Conservation (phyloP, 2,329 filamentous ascomycete species). For the Stenocarpella maydis region DNA sequence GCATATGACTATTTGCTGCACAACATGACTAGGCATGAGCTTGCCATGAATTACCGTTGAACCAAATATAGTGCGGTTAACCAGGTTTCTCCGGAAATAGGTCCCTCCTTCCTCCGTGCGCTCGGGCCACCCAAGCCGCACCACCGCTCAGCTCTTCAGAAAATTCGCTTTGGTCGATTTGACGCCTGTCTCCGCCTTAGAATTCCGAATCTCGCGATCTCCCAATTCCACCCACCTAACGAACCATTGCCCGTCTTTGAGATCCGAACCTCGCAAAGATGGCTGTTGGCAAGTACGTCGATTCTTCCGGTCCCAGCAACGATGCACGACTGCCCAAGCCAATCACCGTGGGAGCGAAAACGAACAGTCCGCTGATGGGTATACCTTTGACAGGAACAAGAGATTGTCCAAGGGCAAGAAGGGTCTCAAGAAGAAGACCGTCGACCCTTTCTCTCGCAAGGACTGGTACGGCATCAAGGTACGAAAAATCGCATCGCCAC, state of each 20-base stretch:
- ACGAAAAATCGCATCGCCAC: constrained; percentile 40
- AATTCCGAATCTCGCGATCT: constrained; percentile 41
- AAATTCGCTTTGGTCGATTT: constrained; percentile 23
- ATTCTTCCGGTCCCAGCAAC: constrained; percentile 33
- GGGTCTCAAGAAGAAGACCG: constrained; percentile 99
- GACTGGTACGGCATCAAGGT: constrained; percentile 99
- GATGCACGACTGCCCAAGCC: constrained; percentile 26
- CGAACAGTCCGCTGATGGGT: constrained; percentile 38
- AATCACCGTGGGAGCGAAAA: constrained; percentile 4
- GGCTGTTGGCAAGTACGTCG: constrained; percentile 67
- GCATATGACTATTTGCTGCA: background rate
- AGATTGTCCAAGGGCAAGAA: constrained; percentile 99
- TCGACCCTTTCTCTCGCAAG: constrained; percentile 97
- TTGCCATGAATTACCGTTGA: no score
- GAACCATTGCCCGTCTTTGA: constrained; percentile 51
- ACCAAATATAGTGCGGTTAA: no score
- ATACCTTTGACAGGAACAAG: constrained; percentile 80
- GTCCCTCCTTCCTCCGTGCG: constrained; percentile 29
- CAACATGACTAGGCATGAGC: background rate
- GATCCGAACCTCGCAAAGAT: constrained; percentile 62
- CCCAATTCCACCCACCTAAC: constrained; percentile 44
- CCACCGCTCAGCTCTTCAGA: constrained; percentile 25
- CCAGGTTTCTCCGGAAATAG: constrained; percentile 20
- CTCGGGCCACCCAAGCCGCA: constrained; percentile 21
- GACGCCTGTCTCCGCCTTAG: constrained; percentile 31